Conservation (phyloP, 192 early-diverging fungal species). For the Backusella luteola region DNA sequence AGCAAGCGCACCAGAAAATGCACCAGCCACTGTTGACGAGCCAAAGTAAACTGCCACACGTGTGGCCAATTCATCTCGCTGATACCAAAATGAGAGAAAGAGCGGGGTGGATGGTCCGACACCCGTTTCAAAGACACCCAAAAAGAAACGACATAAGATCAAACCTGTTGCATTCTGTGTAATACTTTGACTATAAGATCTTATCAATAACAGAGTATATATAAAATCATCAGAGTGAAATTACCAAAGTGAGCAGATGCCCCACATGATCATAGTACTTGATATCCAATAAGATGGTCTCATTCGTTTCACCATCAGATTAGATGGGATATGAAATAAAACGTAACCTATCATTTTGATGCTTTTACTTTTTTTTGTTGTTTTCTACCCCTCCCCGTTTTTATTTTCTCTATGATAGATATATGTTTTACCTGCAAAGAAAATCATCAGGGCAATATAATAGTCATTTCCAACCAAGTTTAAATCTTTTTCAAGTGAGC, state of each 20-base stretch:
- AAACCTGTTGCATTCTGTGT: slow-evolving; percentile 25
- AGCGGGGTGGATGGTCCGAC: slow-evolving; percentile 18
- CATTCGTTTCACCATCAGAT: slow-evolving; percentile 26
- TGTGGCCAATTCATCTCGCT: slow-evolving; percentile 19
- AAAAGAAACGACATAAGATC: slow-evolving; percentile 28
- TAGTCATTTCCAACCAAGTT: slow-evolving; percentile 29
- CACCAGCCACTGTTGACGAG: slow-evolving; percentile 68
- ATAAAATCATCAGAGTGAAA: background rate
- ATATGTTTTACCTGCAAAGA: slow-evolving; percentile 25
- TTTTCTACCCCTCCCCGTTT: background rate
- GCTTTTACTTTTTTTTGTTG: background rate
- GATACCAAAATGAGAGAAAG: slow-evolving; percentile 30
- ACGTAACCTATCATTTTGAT: slow-evolving; percentile 23
- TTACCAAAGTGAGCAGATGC: slow-evolving; percentile 28
- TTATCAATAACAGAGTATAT: background rate
- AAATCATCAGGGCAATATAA: slow-evolving; percentile 29
- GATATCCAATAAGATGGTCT: slow-evolving; percentile 30
- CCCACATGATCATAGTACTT: slow-evolving; percentile 32
- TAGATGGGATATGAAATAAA: slow-evolving; percentile 27
- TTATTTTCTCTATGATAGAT: background rate
- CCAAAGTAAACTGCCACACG: slow-evolving; percentile 62
- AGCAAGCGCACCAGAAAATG: slow-evolving; percentile 69
- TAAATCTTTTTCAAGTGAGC: slow-evolving; percentile 28
- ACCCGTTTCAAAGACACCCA: slow-evolving; percentile 27
- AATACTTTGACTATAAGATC: slow-evolving; percentile 13